Evolutionary conservation across 768 basidiomycete species (phyloP).

Genomic region (Jaapia argillacea): DNA sequence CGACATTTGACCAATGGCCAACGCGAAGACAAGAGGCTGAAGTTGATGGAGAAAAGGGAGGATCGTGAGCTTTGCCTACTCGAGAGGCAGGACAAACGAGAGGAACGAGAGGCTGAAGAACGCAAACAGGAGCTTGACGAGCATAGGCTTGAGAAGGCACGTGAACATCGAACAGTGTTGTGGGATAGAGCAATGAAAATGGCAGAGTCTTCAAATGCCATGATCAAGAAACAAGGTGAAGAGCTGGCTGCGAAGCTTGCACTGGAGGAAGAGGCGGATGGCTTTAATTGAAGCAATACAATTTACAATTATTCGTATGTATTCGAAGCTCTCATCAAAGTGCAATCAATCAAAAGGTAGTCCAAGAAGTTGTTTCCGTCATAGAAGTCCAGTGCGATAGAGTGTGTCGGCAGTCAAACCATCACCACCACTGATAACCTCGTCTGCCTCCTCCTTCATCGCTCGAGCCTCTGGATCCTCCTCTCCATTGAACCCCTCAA

Average conservation of each 20-base stretch:
- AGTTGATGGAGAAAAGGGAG: too few relatives aligned
- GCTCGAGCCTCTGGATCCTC: constrained; percentile 5
- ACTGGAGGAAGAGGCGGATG: neutral
- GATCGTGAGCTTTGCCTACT: neutral
- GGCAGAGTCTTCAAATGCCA: neutral
- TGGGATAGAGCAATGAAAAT: neutral
- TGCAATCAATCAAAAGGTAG: neutral
- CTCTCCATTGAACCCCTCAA: constrained; percentile 7
- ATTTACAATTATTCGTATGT: neutral
- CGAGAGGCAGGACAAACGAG: neutral
- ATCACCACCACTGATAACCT: neutral
- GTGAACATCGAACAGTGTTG: neutral
- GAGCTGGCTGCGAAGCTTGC: neutral
- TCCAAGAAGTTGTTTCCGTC: constrained; percentile 9
- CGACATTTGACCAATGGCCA: too few relatives aligned
- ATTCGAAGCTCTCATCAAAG: neutral
- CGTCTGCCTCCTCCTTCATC: neutral
- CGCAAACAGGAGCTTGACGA: neutral
- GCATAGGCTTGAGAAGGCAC: neutral
- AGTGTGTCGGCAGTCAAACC: constrained; percentile 8
- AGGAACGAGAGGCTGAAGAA: neutral
- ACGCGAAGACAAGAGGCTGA: too few relatives aligned
- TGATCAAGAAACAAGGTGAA: neutral
- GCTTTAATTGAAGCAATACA: neutral
- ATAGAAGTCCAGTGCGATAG: constrained; percentile 9